A percentile compares a stretch with the other conserved stretches of the same genome.
Conservation (phyloP, 495 filamentous ascomycete species). For the Amniculicola lignicola region DNA sequence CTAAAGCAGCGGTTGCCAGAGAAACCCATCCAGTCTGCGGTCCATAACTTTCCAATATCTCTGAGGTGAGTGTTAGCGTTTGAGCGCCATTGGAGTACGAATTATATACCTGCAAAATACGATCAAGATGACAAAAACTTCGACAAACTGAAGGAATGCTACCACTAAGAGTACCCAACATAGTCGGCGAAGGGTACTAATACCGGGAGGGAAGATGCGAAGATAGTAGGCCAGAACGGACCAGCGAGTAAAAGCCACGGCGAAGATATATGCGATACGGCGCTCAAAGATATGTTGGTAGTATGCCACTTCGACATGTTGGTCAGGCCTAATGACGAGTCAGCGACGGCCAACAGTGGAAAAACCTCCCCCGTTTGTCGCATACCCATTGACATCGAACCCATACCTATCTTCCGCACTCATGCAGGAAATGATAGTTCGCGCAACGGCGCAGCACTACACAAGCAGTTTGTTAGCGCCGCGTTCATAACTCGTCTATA, state of each 20-base stretch:
- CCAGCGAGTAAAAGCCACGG: slow-evolving; percentile 13
- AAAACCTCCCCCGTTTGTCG: background rate
- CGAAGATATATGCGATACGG: slow-evolving; percentile 26
- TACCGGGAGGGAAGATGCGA: slow-evolving; percentile 17
- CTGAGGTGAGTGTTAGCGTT: background rate
- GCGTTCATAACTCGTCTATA: background rate
- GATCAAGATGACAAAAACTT: slow-evolving; percentile 8
- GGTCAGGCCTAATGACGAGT: background rate
- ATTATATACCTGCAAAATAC: slow-evolving; percentile 9
- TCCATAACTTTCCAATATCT: slow-evolving; percentile 17
- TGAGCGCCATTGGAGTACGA: background rate
- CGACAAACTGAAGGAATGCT: slow-evolving; percentile 9
- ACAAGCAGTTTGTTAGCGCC: background rate
- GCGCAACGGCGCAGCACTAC: slow-evolving; percentile 10
- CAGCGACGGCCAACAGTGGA: background rate
- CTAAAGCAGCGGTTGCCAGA: slow-evolving; percentile 16
- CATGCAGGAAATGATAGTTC: slow-evolving; percentile 21
- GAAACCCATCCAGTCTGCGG: slow-evolving; percentile 4
- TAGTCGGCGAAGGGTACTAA: slow-evolving; percentile 3
- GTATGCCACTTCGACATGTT: background rate
- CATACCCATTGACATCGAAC: slow-evolving; percentile 5
- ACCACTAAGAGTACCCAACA: slow-evolving; percentile 1
- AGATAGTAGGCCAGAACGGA: slow-evolving; percentile 22
- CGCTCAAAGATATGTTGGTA: slow-evolving; percentile 28
- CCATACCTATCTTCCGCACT: slow-evolving; percentile 18